Base-by-base conservation (phyloP, 129 eudicot genomes). In the Centella asiatica region DNA sequence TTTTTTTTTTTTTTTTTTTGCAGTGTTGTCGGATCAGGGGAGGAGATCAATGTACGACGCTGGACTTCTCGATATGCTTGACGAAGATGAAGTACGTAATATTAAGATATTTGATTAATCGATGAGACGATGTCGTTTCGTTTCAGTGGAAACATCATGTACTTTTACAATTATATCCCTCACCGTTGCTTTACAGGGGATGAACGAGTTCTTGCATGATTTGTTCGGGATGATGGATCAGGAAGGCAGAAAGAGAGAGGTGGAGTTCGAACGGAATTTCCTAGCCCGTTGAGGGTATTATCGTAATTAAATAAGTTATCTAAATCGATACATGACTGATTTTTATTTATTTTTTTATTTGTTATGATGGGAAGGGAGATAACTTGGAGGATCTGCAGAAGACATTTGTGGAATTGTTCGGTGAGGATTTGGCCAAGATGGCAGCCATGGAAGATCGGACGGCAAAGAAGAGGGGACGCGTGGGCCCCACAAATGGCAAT, bases 11-110 rank as follows among this genome's bases (percentile, higher is more conserved):
- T 29, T 22, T 33, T 18, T 22, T n/a, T 5, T 44, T 36, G 50
- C 71, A 90, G 98, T 87, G 49, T 72, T 90, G 67, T 86, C 95
- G 20, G 98, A 90, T 66, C 71, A 81, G 32, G 69, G 74, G 57
- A 90, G 84, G 67, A 73, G 84, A 44, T 70, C 94, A n/a, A 77
- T 80, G 85, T 90, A 90, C 78, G 95, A 90, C 59, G 88, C 98
- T 29, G 98, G 98, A 36, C 67, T 75, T 23, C 81, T 87, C 5
- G 85, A 79, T 79, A 74, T 80, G 34, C 68, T 78, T 20, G 95
- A 83, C 26, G 90, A 86, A 29, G 89, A 83, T 33, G 85, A 87
- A 57, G 95, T 87, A 64, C 56, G 80, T 33, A 27, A 44, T 27
- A 14, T 29, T 42, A 39, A 69, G 74, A 75, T 85, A 63, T 78